Conservation (phyloP, 2,329 filamentous ascomycete genomes). For the Cordyceps javanica region DNA sequence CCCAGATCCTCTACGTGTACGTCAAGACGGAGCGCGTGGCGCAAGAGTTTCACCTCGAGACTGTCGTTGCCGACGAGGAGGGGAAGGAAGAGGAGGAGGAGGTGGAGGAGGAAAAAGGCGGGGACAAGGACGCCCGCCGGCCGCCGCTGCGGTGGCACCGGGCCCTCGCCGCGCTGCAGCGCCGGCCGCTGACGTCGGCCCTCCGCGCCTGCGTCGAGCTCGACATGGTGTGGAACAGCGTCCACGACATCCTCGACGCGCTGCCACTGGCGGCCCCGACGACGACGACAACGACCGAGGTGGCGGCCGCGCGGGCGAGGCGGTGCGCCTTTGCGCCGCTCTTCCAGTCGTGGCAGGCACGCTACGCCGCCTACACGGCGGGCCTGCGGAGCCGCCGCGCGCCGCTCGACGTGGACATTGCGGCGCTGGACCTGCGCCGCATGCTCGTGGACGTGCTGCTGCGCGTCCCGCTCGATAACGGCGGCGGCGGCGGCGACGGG, state of each 20-base stretch:
- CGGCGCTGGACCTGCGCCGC: neutral
- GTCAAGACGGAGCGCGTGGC: neutral
- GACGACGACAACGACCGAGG: neutral
- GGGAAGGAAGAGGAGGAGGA: too few relatives aligned
- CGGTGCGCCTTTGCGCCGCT: neutral
- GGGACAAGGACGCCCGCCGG: neutral
- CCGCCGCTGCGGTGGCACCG: neutral
- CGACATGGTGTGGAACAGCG: slow-evolving; percentile 2
- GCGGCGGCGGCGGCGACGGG: too few relatives aligned
- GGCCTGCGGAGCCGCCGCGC: neutral
- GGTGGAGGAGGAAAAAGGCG: too few relatives aligned
- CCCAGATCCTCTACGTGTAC: neutral
- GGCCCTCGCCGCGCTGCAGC: neutral
- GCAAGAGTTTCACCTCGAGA: neutral
- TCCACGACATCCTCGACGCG: neutral
- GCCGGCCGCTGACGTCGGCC: neutral
- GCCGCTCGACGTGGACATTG: neutral
- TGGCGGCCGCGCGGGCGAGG: neutral
- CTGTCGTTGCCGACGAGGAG: neutral
- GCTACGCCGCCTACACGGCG: neutral
- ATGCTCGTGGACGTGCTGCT: neutral
- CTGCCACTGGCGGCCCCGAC: neutral
- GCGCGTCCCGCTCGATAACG: neutral
- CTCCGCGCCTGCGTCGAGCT: neutral
- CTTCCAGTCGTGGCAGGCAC: neutral